Base-by-base conservation (phyloP, 202 grass and related monocot species). In the Saccharum hybrid region DNA sequence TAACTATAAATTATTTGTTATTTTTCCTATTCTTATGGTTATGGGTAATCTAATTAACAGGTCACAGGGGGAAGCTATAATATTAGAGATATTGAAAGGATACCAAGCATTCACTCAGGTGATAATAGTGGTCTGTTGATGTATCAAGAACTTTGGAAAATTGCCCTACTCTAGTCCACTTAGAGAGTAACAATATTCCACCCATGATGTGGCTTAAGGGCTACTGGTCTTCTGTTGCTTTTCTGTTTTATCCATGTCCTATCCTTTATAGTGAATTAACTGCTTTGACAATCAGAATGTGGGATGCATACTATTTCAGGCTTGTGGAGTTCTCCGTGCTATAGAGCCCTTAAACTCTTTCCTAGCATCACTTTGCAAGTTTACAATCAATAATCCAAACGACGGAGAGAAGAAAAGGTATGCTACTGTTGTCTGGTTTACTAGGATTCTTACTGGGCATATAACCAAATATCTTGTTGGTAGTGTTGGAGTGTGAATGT, bases 41-140 rank as follows among this genome's bases (percentile, higher is more conserved):
- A 76, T 80, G 63, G 64, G 28, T 70, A 75, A 89, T 83, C 61
- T 48, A 83, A 88, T 82, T 80, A 74, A 61, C 83, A 98, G 96
- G 86, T 98, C 96, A 75, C 96, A 98, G 65, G 96, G 96, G 70
- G 96, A 98, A 86, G 96, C 96, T 75, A 95, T 95, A 88, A 98
- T 98, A 90, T 90, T 98, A 87, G 96, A 98, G 92, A 94, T 98
- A 90, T 88, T 98, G 61, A 98, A 98, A 94, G 96, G 96, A 68
- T 98, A 98, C 84, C 96, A 95, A 78, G 96, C 96, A 80, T 92
- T 98, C 72, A 94, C 96, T 80, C 96, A 98, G 91, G 96, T 98
- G 62, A 88, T 74, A 65, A 70, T 82, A 70, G 30, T 66, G 41
- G 31, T 82, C 39, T 42, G 49, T 76, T 78, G 77, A 56, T 85